Conservation (phyloP, 2,329 filamentous ascomycete genomes). For the Penicillium sp. region DNA sequence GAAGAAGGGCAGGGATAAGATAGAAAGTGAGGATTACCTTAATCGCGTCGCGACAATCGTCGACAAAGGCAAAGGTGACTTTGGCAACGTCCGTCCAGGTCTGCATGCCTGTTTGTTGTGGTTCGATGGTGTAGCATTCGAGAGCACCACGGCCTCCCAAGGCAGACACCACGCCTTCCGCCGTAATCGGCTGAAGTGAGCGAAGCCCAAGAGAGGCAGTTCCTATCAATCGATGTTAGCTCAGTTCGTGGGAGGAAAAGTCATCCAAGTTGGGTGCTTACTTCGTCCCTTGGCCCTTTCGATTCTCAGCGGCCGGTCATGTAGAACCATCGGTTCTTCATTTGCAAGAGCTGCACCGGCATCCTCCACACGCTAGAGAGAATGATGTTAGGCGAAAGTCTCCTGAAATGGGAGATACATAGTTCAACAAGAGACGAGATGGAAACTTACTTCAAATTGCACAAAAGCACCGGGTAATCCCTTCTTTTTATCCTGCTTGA, state of each 20-base stretch:
- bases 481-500: slow-evolving; percentile 37
- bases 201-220: slow-evolving; percentile 22
- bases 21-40: slow-evolving; percentile 19
- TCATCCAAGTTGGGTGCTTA: slow-evolving; percentile 8
- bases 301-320: slow-evolving; percentile 23
- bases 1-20: background rate
- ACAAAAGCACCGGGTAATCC: slow-evolving; percentile 41
- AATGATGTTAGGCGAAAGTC: background rate
- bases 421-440: background rate
- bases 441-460: slow-evolving; percentile 39
- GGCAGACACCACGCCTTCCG: slow-evolving; percentile 6
- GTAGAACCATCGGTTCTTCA: slow-evolving; percentile 13
- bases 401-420: background rate
- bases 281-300: slow-evolving; percentile 24
- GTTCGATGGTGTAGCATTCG: slow-evolving; percentile 17
- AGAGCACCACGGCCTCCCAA: slow-evolving; percentile 19
- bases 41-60: slow-evolving; percentile 27
- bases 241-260: slow-evolving; percentile 8
- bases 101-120: slow-evolving; percentile 1
- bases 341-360: slow-evolving; percentile 28
- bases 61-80: slow-evolving; percentile 29
- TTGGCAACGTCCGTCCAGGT: slow-evolving; percentile 15
- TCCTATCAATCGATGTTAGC: slow-evolving; percentile 14
- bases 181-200: slow-evolving; percentile 12
- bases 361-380: slow-evolving; percentile 28